Evolutionary conservation across 176 grass and related monocot genomes (phyloP), one percentile per base, ranked within the genome.

Genomic region (Guadua angustifolia): DNA sequence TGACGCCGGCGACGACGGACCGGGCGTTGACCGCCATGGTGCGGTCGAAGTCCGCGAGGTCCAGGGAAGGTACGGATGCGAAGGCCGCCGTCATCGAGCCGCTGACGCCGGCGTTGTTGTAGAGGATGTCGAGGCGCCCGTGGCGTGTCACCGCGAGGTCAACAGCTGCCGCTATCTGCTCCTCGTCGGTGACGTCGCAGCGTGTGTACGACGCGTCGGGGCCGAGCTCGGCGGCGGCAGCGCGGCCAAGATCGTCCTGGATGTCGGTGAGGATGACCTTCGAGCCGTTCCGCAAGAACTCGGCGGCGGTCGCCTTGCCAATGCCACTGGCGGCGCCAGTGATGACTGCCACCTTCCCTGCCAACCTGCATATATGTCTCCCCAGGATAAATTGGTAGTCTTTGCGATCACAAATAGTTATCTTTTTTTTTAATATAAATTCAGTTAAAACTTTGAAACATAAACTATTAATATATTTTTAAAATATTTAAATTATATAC

Each of bases 11-110:
- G 1, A 72, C 43, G 21, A 45, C 79, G 1, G 87, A 73, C 17
- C 89, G 86, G 46, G 81, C 81, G 76, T 97, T 97, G 7, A 88
- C 62, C 16, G 82, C 87, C 79, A 94, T 94, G 50, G 76, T 82
- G 33, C 61, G 79, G 73, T 97, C 91, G 77, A 97, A 91, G 75
- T 83, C 70, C 3, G 53, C 79, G 74, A 97, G 82, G 66, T 94
- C 81, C 19, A 94, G 29, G 29, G 52, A 18, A 22, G 11, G 5
- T 16, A 64, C 0, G 47, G 67, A 11, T 5, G 12, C 13, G 13
- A 53, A 11, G 39, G 16, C 10, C 17, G 18, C 38, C 0, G 19
- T 0, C 38, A 2, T 0, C 43, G 56, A 64, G 52, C 65, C 17
- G 4, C 51, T 4, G 64, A 90, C 7, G 4, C 88, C 88, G 0